Percentiles rank a stretch among this genome's conserved stretches.
phyloP scores from a whole-genome alignment of 1,284 basidiomycete species.

The Trametes versicolor region DNA sequence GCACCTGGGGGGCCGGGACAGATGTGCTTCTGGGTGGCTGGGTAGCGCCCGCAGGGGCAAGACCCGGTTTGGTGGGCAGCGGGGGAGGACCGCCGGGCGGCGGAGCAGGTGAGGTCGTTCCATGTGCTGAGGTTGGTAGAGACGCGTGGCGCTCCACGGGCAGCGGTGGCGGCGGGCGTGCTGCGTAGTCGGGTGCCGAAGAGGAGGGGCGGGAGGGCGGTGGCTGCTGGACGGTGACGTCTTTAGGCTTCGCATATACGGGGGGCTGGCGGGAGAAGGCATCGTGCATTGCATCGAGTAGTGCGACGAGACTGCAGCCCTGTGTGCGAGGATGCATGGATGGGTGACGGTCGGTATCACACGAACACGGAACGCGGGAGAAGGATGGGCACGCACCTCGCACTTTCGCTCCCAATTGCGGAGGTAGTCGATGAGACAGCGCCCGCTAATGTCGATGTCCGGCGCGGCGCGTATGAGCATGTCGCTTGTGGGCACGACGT shows the following conservation, averaged over 20 bases:
- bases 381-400: constrained; percentile 68
- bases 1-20: constrained; percentile 27
- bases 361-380: constrained; percentile 19
- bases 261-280: constrained; percentile 90
- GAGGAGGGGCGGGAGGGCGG: constrained; percentile 37
- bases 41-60: constrained; percentile 34
- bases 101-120: constrained; percentile 29
- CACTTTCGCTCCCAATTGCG: constrained; percentile 84
- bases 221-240: constrained; percentile 33
- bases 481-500: constrained; percentile 93
- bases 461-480: constrained; percentile 89
- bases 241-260: constrained; percentile 86
- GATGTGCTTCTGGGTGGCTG: constrained; percentile 36
- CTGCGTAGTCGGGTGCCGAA: constrained; percentile 38
- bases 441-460: constrained; percentile 87
- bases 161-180: constrained; percentile 45
- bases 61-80: constrained; percentile 57
- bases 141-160: constrained; percentile 34
- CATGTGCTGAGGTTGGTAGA: constrained; percentile 36
- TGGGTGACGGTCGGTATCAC: constrained; percentile 30
- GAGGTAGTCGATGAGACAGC: constrained; percentile 74
- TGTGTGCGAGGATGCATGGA: constrained; percentile 43
- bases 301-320: constrained; percentile 73
- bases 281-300: constrained; percentile 80
- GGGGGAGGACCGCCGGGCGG: constrained; percentile 49